Evolutionary conservation across 129 eudicot genomes (phyloP).

Genomic region (Calendula officinalis): DNA sequence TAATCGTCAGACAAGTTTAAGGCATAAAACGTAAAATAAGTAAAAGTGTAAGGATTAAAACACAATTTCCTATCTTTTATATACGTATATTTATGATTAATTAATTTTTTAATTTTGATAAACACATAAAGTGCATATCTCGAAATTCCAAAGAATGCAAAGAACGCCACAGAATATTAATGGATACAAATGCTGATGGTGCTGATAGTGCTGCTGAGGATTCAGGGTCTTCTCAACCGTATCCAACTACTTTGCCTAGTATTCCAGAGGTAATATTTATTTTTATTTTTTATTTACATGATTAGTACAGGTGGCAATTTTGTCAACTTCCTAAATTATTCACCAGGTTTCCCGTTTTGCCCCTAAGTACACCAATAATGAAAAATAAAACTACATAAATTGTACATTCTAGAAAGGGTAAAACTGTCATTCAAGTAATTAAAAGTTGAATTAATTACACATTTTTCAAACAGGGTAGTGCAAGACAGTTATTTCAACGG

Average conservation of each 20-base stretch:
- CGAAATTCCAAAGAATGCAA: constrained; percentile 89
- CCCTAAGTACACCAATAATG: too few relatives aligned
- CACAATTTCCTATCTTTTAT: too few relatives aligned
- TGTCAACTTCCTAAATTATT: too few relatives aligned
- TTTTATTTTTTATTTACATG: constrained; percentile 11
- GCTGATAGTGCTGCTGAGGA: constrained; percentile 80
- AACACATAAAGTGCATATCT: constrained; percentile 55
- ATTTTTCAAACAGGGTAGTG: constrained; percentile 73
- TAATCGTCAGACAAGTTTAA: too few relatives aligned
- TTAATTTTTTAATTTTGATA: constrained; percentile 10
- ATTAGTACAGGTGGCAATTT: too few relatives aligned
- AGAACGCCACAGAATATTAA: constrained; percentile 66
- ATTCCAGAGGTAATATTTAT: constrained; percentile 69
- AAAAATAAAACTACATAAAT: too few relatives aligned
- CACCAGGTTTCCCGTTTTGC: too few relatives aligned
- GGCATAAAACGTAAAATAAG: too few relatives aligned
- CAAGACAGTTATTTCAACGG: constrained; percentile 86
- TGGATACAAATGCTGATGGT: constrained; percentile 56
- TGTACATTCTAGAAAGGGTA: too few relatives aligned
- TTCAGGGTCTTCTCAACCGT: constrained; percentile 93
- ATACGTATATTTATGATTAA: background rate
- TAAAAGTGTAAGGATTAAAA: too few relatives aligned
- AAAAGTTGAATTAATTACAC: background rate
- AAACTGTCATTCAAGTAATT: too few relatives aligned
- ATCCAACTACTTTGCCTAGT: constrained; percentile 89